Conservation (phyloP, 2,329 filamentous ascomycete species). For the Sclerotiophoma versabilis region DNA sequence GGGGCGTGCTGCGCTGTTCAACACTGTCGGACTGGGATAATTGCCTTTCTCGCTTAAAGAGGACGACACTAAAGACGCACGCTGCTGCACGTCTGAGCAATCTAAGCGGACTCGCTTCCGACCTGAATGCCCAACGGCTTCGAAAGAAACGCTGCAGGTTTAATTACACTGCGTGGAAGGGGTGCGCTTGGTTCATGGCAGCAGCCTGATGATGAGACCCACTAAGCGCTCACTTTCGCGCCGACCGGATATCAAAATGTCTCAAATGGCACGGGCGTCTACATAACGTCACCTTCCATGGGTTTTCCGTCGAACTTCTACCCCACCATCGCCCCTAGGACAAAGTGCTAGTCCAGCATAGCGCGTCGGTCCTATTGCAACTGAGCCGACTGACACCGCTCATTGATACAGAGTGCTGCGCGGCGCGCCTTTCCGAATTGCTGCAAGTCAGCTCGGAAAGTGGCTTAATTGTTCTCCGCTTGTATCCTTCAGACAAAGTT, state of each 20-base stretch:
- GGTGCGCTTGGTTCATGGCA: background rate
- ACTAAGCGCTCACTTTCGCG: conserved; percentile 17
- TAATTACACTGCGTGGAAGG: background rate
- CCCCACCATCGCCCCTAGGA: conserved; percentile 23
- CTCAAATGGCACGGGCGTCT: conserved; percentile 13
- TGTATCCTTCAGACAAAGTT: background rate
- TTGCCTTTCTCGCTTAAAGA: conserved; percentile 34
- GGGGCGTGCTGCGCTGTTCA: conserved; percentile 9
- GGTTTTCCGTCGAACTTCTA: conserved; percentile 21
- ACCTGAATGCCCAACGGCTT: conserved; percentile 26
- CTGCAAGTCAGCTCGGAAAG: conserved; percentile 17
- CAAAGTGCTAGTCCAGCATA: conserved; percentile 23
- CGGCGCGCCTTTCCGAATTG: conserved; percentile 18
- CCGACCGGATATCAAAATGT: conserved; percentile 6
- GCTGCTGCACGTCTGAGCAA: conserved; percentile 34
- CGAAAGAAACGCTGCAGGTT: background rate
- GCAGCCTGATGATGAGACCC: background rate
- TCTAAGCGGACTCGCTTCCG: conserved; percentile 33
- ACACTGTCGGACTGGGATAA: conserved; percentile 28
- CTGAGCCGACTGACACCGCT: conserved; percentile 33
- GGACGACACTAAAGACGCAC: conserved; percentile 37
- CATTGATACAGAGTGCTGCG: conserved; percentile 19
- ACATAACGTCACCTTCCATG: conserved; percentile 17
- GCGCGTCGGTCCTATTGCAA: conserved; percentile 33
- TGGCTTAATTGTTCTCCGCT: conserved; percentile 4